Evolutionary conservation across 2,329 filamentous ascomycete species (phyloP), one percentile per base, ranked within the genome.

Genomic region (Dendrostoma leiphaemia): DNA sequence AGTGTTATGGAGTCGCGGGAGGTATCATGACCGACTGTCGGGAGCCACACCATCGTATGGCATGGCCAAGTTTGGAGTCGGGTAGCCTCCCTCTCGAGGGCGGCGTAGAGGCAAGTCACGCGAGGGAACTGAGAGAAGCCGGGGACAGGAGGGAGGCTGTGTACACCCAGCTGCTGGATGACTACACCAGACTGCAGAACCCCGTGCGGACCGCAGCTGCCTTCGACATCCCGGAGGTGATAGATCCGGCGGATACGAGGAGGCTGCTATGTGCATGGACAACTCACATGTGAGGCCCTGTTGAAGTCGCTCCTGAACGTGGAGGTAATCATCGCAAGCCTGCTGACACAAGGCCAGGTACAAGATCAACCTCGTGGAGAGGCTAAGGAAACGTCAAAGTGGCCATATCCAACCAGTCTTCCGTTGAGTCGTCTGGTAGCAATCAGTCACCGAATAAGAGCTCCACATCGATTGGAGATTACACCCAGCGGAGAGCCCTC

Each of bases 31-130:
- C 85, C 1, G 83, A 84, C 41, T 81, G 77, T 49, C 75, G 84
- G 15, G 80, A 86, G 52, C 83, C 84, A 0, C 71, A 79, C 28
- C 79, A 81, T 72, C 76, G 82, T 43, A 76, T 86, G 12, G 82
- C 82, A 6, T 87, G 84, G 84, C 84, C 84, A 0, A 81, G 76
- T 32, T 82, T 83, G 0, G 74, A 83, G 59, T 86, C 82, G 81
- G 83, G 83, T 0, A 82, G 77, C 12, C 64, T 87, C 5, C 84
- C 84, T 0, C 69, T 86, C 1, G 82, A 84, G 51, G 84, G 83
- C 2, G 84, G 84, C 0, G 85, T 87, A 31, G 83, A 87, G 60
- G 83, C 85, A 8, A 82, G 77, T 0, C 84, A 87, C 67, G 74
- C 79, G 2, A 78, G 79, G 53, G 83, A 86, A 60, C 64, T 86